Evolutionary conservation across 2,329 filamentous ascomycete genomes (phyloP), one percentile per base, ranked within the genome.

Genomic region (Chrysoporthe cubensis): DNA sequence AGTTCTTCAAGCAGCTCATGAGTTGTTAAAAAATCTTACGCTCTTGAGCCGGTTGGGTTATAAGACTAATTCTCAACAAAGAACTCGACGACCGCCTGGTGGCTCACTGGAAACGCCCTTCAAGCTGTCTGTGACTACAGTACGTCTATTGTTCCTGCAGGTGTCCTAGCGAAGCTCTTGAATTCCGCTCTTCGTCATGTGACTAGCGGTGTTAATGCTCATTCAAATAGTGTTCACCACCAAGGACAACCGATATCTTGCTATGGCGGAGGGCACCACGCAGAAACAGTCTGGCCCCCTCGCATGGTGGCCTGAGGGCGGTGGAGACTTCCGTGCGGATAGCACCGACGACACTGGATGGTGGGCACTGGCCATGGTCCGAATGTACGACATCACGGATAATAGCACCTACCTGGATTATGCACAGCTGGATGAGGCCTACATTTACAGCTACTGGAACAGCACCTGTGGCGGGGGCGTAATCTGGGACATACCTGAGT

Each of bases 301-400:
- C 4, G 56, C 69, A 0, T 78, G 77, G 75, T 80, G 78, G 77
- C 77, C 79, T 0, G 71, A 78, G 50, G 78, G 78, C 18, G 74
- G 71, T 16, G 80, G 79, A 26, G 71, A 77, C 50, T 81, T 81
- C 71, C 78, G 79, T 50, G 78, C 76, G 21, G 77, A 79, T 64
- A 78, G 76, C 64, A 81, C 79, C 71, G 87, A 90, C 70, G 87
- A 89, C 72, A 84, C 87, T 73, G 83, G 85, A n/a, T 89, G 87
- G 87, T 90, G 87, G 87, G 86, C 83, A 11, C 79, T 89, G 67
- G 87, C 80, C 21, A 83, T 87, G 80, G 84, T 89, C 64, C 81
- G 84, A 34, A 79, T 84, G 4, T 87, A 82, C 72, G 87, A 90
- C 72, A 77, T 86, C 18, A 87, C 86, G 0, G 76, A 79, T 3